Evolutionary conservation across 139 green algal species (phyloP).

Genomic region (Volvox africanus): DNA sequence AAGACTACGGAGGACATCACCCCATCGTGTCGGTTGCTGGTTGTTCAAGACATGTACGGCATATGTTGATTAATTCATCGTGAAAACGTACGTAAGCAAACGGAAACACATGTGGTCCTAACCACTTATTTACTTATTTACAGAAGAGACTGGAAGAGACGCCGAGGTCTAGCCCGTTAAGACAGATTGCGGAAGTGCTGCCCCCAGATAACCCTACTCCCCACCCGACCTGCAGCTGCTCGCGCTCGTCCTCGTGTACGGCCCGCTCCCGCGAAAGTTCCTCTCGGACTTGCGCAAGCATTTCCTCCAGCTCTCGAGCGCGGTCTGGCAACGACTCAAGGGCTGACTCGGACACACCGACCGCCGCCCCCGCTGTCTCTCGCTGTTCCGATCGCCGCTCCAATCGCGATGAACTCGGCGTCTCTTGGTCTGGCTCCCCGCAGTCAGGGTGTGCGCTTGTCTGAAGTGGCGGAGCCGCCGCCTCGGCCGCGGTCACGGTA

Average conservation of each 20-base stretch:
- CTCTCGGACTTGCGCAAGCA: background rate
- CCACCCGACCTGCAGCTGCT: slow-evolving; percentile 23
- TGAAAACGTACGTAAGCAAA: too few species aligned
- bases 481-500: background rate
- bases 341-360: background rate
- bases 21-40: too few species aligned
- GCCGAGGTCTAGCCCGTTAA: background rate
- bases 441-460: too few species aligned
- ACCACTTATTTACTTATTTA: too few species aligned
- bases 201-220: background rate
- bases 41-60: too few species aligned
- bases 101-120: too few species aligned
- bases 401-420: background rate
- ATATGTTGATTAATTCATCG: too few species aligned
- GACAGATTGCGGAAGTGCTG: background rate
- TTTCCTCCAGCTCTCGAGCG: background rate
- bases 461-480: background rate
- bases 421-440: background rate
- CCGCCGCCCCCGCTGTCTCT: background rate
- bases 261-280: slow-evolving; percentile 26
- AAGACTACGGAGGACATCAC: background rate
- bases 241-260: slow-evolving; percentile 25
- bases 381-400: background rate
- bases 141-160: too few species aligned
- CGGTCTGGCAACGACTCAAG: background rate